Base-by-base conservation (phyloP, 768 basidiomycete genomes). In the Boletus barrowsii region DNA sequence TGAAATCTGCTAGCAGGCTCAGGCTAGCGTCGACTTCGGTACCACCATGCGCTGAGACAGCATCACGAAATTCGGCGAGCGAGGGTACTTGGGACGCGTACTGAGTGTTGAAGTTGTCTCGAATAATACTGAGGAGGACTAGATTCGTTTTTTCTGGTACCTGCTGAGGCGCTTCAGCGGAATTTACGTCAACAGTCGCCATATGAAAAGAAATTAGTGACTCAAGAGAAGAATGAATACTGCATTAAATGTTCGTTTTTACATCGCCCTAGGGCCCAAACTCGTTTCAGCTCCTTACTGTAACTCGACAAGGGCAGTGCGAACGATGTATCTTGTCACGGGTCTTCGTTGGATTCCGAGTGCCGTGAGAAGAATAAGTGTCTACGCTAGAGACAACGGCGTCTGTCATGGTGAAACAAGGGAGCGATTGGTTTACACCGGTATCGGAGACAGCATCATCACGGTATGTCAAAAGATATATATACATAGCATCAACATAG, bases 51-150 rank as follows among this genome's bases (percentile, higher is more conserved):
- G 37, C 10, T 3, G 26, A n/a, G 32, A 63, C 18, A 13, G 56
- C 59, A 13, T 53, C 50, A 10, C 56, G 53, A 29, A 61, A 64
- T 13, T 17, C 42, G 0, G 43, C 32, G 10, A 64, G 53, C n/a
- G 42, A 41, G n/a, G 30, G 6, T 5, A 53, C 36, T 24, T 57
- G 49, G 6, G 47, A 32, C 2, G 45, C 51, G 15, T 58, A 62
- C 10, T 58, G 53, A 2, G 60, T 42, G 9, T 17, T 18, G 35
- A 54, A 33, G 33, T 62, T 62, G 26, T 57, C 53, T 15, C 50
- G 55, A 22, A 55, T 36, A 22, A 55, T 52, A 13, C 14, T 42
- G 30, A 62, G 33, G 4, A 62, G 53, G 1, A 32, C 15, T 2
- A 8, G 42, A 2, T 57, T 43, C 3, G n/a, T 49, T 35, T 18